Base-by-base conservation (phyloP, 306 rosid genomes). In the Prunus armeniaca region DNA sequence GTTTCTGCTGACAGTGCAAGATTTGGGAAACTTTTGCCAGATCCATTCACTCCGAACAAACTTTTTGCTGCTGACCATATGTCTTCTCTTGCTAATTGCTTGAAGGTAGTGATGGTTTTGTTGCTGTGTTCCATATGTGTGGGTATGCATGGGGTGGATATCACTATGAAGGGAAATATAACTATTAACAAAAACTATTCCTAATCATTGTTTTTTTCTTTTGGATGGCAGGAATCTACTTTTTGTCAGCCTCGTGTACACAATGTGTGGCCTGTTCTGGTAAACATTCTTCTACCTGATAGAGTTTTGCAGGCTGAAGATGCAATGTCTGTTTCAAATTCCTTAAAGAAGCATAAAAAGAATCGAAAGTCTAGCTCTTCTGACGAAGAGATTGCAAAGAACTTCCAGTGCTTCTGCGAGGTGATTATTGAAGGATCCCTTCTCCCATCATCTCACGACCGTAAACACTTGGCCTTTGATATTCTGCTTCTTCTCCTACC, bases 191-290 rank as follows among this genome's bases (percentile, higher is more conserved):
- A 25, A 52, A 57, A 10, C 64, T 34, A 57, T 71, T 64, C 34
- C 63, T 45, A 38, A 63, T 50, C 61, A 7, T 65, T 81, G 74
- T 45, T 49, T 5, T 30, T 49, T 5, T 38, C 76, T 73, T 70
- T 79, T 43, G 74, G 70, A 41, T 84, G 61, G 76, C 98, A 95
- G 99, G 99, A 95, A 80, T 89, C 99, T 17, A 91, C 96, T 69
- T 95, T 92, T 76, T 91, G 99, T 86, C 99, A 91, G 84, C 99
- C 97, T 78, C 90, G 96, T 72, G 86, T 91, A 82, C 99, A 95
- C 69, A 78, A 88, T 82, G 85, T 95, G 74, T 95, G 99, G 99
- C 92, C 97, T 66, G 87, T 82, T 83, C 83, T 95, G 80, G 78
- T 89, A 57, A 88, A 83, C 83, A 83, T 91, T 72, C 85, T 95